phyloP scores from a whole-genome alignment of 2,329 filamentous ascomycete genomes.

The Acephala macrosclerotiorum region DNA sequence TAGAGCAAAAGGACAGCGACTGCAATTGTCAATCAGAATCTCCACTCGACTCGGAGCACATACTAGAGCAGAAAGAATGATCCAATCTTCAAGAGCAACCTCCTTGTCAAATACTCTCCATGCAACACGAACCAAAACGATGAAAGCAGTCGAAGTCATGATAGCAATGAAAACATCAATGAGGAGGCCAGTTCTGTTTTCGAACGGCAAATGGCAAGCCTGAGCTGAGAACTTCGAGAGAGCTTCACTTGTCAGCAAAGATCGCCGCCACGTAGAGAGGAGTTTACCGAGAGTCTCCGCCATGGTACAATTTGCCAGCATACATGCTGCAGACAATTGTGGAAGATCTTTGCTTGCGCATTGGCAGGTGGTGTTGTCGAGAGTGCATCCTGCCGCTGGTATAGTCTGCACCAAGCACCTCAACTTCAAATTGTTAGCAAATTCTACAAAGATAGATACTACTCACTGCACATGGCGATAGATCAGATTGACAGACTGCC shows the following conservation, averaged over 20 bases:
- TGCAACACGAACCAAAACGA: conserved; percentile 2
- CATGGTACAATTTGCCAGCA: conserved; percentile 17
- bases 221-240: conserved; percentile 2
- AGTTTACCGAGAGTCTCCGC: conserved; percentile 9
- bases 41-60: background rate
- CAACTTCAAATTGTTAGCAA: conserved; percentile 8
- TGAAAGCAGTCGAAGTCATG: conserved; percentile 4
- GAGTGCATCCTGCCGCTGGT: conserved; percentile 13
- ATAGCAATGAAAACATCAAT: background rate
- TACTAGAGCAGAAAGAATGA: conserved; percentile 8
- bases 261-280: background rate
- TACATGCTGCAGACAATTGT: conserved; percentile 10
- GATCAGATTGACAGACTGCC: background rate
- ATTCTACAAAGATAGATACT: background rate
- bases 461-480: conserved; percentile 18
- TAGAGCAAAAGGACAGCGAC: conserved; percentile 9
- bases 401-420: conserved; percentile 9
- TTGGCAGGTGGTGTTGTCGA: conserved; percentile 11
- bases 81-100: conserved; percentile 6
- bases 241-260: background rate
- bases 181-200: background rate
- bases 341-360: conserved; percentile 11
- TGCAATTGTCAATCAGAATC: background rate
- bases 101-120: conserved; percentile 3
- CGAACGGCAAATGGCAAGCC: conserved; percentile 4